Evolutionary conservation across 805 yeast genomes (phyloP).

Genomic region (Ogataea minuta): DNA sequence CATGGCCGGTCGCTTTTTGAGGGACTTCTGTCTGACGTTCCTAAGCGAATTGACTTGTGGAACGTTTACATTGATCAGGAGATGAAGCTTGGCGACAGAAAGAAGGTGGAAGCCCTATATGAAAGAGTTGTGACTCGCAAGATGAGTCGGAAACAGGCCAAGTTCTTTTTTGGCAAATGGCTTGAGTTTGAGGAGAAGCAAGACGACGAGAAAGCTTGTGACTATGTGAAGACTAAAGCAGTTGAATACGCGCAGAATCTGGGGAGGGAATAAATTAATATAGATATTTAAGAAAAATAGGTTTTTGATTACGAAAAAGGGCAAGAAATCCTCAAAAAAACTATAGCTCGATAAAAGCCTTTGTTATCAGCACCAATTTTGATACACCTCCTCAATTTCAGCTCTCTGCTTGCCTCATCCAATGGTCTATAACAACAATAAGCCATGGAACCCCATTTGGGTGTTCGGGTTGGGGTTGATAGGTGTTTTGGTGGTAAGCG

Average conservation of each 20-base stretch:
- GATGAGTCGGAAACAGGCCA: slow-evolving; percentile 83
- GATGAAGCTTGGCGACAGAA: slow-evolving; percentile 64
- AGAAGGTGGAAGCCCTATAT: slow-evolving; percentile 71
- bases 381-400: no score
- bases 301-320: slow-evolving; percentile 3
- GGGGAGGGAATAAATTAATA: slow-evolving; percentile 15
- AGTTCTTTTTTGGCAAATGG: slow-evolving; percentile 94
- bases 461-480: slow-evolving; percentile 7
- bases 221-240: slow-evolving; percentile 89
- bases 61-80: slow-evolving; percentile 94
- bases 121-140: slow-evolving; percentile 73
- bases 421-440: background rate
- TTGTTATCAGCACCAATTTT: background rate
- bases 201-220: slow-evolving; percentile 67
- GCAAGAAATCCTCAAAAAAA: background rate
- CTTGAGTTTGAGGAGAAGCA: slow-evolving; percentile 69
- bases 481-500: slow-evolving; percentile 12
- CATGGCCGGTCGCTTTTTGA: slow-evolving; percentile 94
- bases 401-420: slow-evolving; percentile 1
- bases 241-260: slow-evolving; percentile 53
- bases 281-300: slow-evolving; percentile 2
- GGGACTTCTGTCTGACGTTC: slow-evolving; percentile 85
- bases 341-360: background rate
- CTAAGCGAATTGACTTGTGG: slow-evolving; percentile 93
- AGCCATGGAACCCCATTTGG: slow-evolving; percentile 8